Evolutionary conservation across 148 eudicot genomes (phyloP).

Genomic region (Bassia scoparia): DNA sequence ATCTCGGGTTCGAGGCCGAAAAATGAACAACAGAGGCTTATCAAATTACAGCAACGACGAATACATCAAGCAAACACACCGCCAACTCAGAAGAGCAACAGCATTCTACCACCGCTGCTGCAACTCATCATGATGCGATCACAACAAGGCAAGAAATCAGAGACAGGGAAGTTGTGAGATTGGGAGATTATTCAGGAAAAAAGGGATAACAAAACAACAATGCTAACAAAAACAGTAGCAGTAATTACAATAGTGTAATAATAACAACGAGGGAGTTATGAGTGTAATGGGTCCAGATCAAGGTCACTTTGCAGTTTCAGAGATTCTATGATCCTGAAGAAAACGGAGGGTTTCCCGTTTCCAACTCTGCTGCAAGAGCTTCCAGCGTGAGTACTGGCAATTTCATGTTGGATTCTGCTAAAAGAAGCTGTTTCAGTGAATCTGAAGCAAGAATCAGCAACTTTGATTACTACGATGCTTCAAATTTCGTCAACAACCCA

Average conservation of each 20-base stretch:
- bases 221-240: no score
- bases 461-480: conserved; percentile 33
- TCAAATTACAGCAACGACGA: background rate
- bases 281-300: conserved; percentile 53
- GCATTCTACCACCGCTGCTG: conserved; percentile 50
- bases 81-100: conserved; percentile 52
- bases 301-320: conserved; percentile 75
- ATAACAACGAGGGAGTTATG: conserved; percentile 35
- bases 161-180: conserved; percentile 49
- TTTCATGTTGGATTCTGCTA: conserved; percentile 42
- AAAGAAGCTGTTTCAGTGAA: conserved; percentile 54
- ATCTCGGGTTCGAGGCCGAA: conserved; percentile 9
- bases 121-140: conserved; percentile 28
- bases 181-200: conserved; percentile 57
- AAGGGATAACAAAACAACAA: conserved; percentile 27
- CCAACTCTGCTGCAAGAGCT: conserved; percentile 58
- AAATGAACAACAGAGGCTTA: conserved; percentile 10
- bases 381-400: conserved; percentile 61
- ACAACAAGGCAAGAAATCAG: conserved; percentile 17
- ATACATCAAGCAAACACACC: conserved; percentile 25
- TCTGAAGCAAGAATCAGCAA: conserved; percentile 60
- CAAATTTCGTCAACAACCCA: conserved; percentile 3
- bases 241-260: conserved; percentile 4
- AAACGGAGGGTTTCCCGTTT: conserved; percentile 38
- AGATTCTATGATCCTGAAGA: conserved; percentile 39